Percentiles rank a stretch among this genome's conserved stretches.
phyloP scores from a whole-genome alignment of 176 grass and related monocot species.

The Oryza australiensis region DNA sequence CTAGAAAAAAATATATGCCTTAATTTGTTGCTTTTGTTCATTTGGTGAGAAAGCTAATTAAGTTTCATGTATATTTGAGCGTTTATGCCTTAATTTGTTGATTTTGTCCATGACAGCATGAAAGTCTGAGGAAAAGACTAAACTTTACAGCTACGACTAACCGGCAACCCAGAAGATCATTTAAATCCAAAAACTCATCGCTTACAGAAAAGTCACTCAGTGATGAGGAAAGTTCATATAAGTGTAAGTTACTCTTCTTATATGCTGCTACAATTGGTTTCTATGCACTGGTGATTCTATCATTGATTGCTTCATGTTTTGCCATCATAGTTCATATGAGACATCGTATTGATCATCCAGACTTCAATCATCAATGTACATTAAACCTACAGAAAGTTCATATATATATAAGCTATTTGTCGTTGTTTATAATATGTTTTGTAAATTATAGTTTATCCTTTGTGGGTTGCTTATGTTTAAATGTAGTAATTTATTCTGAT shows the following conservation, averaged over 20 bases:
- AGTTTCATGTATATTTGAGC: background rate
- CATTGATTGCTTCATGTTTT: background rate
- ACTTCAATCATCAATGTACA: too few species aligned
- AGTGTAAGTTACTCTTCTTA: background rate
- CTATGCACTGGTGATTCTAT: background rate
- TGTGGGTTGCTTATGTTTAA: too few species aligned
- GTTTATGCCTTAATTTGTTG: background rate
- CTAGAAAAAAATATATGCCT: too few species aligned
- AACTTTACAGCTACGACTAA: background rate
- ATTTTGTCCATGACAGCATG: constrained; percentile 1
- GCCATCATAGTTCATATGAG: background rate
- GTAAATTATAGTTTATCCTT: too few species aligned
- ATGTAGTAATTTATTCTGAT: too few species aligned
- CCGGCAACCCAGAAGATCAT: background rate
- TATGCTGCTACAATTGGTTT: background rate
- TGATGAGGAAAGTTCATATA: background rate
- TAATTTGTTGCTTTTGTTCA: too few species aligned
- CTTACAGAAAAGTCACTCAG: background rate
- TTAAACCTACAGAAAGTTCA: too few species aligned
- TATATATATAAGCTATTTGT: too few species aligned
- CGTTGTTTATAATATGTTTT: too few species aligned
- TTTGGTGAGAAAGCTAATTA: background rate
- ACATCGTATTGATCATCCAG: too few species aligned
- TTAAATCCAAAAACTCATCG: background rate
- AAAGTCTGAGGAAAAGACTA: constrained; percentile 10